These are phyloP conservation scores for Colletotrichum lindemuthianum DNA, from an alignment of 2,329 filamentous ascomycete genomes.

Conservation along the genomic window DNA sequence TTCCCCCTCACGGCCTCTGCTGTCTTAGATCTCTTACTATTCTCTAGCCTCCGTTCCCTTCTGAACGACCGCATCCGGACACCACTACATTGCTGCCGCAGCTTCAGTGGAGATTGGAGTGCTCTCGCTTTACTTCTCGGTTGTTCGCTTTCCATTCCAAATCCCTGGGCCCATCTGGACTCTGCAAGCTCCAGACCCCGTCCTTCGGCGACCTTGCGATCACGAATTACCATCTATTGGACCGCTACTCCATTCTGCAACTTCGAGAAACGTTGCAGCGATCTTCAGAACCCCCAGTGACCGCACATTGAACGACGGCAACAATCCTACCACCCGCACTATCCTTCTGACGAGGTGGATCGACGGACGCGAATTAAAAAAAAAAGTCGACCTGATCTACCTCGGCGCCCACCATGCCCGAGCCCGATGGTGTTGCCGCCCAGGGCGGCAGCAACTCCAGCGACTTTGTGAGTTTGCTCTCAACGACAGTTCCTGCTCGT, in stretches of 20 bases:
- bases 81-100: constrained; percentile 30
- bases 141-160: constrained; percentile 14
- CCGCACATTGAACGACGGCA: neutral
- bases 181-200: neutral
- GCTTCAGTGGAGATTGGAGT: constrained; percentile 31
- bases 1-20: constrained; percentile 6
- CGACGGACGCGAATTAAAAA: neutral
- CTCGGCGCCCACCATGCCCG: constrained; percentile 44
- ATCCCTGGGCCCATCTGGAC: constrained; percentile 22
- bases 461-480: constrained; percentile 81
- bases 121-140: neutral
- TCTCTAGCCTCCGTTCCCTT: constrained; percentile 28
- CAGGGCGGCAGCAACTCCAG: constrained; percentile 81
- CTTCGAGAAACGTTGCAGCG: constrained; percentile 1
- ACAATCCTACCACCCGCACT: constrained; percentile 4
- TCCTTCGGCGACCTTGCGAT: constrained; percentile 16
- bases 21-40: constrained; percentile 30
- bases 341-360: neutral
- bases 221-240: constrained; percentile 3
- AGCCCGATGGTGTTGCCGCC: constrained; percentile 50
- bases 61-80: constrained; percentile 32
- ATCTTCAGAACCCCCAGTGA: neutral
- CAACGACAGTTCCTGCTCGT: neutral
- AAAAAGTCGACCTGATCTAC: neutral
- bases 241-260: constrained; percentile 5